Evolutionary conservation across 2,329 filamentous ascomycete genomes (phyloP).

Genomic region (Aspergillus viridinutans): DNA sequence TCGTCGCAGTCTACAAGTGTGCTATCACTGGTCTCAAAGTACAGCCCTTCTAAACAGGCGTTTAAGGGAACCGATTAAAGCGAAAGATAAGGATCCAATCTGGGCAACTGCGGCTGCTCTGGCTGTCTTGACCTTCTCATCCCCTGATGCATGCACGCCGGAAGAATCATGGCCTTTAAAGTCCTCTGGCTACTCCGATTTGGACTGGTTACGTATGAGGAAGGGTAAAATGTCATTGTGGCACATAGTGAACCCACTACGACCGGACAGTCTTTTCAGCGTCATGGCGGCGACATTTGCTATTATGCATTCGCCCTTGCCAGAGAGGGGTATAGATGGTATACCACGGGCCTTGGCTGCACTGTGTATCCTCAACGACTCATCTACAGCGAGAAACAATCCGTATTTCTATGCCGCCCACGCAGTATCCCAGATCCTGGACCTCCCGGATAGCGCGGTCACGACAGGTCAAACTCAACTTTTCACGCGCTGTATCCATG

Average conservation of each 20-base stretch:
- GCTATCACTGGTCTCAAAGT: constrained; percentile 43
- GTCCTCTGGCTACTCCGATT: constrained; percentile 38
- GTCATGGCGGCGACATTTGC: constrained; percentile 30
- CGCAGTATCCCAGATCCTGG: constrained; percentile 29
- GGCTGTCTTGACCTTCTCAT: constrained; percentile 39
- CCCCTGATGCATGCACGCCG: constrained; percentile 37
- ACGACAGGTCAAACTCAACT: constrained; percentile 23
- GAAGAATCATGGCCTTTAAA: constrained; percentile 56
- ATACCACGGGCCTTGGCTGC: constrained; percentile 18
- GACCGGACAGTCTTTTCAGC: constrained; percentile 47
- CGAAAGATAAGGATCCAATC: constrained; percentile 41
- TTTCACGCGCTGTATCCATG: constrained; percentile 34
- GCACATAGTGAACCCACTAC: constrained; percentile 47
- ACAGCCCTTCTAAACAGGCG: constrained; percentile 39
- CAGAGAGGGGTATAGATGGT: constrained; percentile 17
- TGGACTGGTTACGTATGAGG: constrained; percentile 57
- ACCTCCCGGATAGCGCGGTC: constrained; percentile 24
- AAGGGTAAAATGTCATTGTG: constrained; percentile 55
- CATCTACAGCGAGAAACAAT: constrained; percentile 33
- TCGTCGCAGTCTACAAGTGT: constrained; percentile 36
- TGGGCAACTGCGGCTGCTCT: constrained; percentile 47
- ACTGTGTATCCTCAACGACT: constrained; percentile 21
- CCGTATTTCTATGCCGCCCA: constrained; percentile 40
- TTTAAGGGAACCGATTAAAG: constrained; percentile 31
- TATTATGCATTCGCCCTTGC: constrained; percentile 34